Evolutionary conservation across 2,329 filamentous ascomycete species (phyloP).

Genomic region (Calonectria honghensis): DNA sequence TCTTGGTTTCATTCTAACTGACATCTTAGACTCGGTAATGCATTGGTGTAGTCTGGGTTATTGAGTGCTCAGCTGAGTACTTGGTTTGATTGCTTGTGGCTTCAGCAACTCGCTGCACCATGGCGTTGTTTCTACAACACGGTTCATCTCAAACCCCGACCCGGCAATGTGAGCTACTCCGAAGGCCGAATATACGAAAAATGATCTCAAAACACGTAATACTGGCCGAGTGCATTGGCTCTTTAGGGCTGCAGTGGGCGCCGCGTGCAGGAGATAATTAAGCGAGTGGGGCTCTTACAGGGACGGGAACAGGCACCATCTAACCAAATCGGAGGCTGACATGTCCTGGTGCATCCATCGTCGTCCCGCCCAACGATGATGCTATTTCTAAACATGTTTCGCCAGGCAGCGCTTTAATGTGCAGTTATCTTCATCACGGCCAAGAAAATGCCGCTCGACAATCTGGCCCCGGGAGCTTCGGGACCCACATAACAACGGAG

Average conservation of each 20-base stretch:
- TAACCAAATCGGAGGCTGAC: neutral
- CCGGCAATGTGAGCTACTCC: neutral
- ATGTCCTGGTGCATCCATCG: neutral
- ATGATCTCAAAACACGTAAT: neutral
- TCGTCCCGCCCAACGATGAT: neutral
- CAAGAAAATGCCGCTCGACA: neutral
- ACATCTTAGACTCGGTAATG: neutral
- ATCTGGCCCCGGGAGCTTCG: neutral
- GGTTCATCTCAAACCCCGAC: neutral
- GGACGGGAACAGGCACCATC: neutral
- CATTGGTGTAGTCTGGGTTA: neutral
- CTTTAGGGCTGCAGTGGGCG: neutral
- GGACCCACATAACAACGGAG: neutral
- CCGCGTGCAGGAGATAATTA: neutral
- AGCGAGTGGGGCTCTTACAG: neutral
- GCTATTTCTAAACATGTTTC: neutral
- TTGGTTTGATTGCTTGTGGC: neutral
- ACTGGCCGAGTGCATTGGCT: neutral
- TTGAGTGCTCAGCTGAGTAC: neutral
- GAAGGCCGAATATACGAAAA: neutral
- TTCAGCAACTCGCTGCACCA: neutral
- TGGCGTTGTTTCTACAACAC: neutral
- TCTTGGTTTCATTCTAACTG: neutral
- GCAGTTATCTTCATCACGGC: neutral
- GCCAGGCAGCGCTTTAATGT: neutral